A percentile compares a stretch with the other conserved stretches of the same genome.
Evolutionary conservation across 2,329 filamentous ascomycete genomes (phyloP).

Genomic region (Phaeomoniella chlamydospora): DNA sequence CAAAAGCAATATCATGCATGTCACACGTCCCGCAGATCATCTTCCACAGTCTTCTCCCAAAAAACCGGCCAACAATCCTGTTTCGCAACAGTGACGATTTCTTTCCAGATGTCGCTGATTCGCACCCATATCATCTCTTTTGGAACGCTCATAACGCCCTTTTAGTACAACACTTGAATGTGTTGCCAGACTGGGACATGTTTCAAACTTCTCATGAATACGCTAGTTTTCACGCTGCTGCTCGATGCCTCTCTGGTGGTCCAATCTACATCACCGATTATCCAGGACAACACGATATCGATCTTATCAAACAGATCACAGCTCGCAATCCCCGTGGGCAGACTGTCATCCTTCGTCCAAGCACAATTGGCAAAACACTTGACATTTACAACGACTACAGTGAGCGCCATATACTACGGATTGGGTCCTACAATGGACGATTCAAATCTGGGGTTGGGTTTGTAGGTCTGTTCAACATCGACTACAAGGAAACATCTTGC

Average conservation of each 20-base stretch:
- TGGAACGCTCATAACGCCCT: conserved; percentile 82
- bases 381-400: conserved; percentile 64
- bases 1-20: conserved; percentile 83
- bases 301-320: conserved; percentile 67
- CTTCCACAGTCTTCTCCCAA: conserved; percentile 69
- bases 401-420: conserved; percentile 57
- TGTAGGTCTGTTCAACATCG: conserved; percentile 74
- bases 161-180: conserved; percentile 70
- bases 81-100: conserved; percentile 82
- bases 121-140: conserved; percentile 92
- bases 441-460: conserved; percentile 58
- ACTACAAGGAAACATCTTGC: conserved; percentile 46
- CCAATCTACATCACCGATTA: conserved; percentile 90
- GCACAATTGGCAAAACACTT: conserved; percentile 55
- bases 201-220: conserved; percentile 56
- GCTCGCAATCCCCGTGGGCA: conserved; percentile 56
- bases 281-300: conserved; percentile 65
- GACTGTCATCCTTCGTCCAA: conserved; percentile 70
- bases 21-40: conserved; percentile 75
- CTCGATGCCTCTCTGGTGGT: conserved; percentile 76
- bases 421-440: conserved; percentile 63
- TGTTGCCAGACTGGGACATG: conserved; percentile 74
- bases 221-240: conserved; percentile 76
- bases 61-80: conserved; percentile 57
- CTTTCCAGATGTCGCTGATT: conserved; percentile 66